Percentiles rank a stretch among this genome's conserved stretches.
phyloP scores from a whole-genome alignment of 768 basidiomycete species.

The Tylopilus sp. region DNA sequence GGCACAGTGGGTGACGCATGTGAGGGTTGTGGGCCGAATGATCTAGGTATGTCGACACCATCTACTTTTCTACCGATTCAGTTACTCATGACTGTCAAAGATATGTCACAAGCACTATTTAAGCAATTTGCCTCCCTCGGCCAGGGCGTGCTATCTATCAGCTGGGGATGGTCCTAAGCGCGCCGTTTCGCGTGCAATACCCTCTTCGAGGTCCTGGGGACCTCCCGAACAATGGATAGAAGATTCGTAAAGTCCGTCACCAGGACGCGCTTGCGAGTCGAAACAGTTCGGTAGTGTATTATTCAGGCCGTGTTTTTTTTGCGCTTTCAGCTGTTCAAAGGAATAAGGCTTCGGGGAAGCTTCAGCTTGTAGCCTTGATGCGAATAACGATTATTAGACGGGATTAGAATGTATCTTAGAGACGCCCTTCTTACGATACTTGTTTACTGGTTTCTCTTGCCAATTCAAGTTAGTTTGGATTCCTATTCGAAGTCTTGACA shows the following conservation, averaged over 20 bases:
- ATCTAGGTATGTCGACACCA: constrained; percentile 49
- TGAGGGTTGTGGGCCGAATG: constrained; percentile 45
- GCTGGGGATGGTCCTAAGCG: constrained; percentile 49
- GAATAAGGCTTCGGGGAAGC: constrained; percentile 21
- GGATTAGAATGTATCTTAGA: constrained; percentile 25
- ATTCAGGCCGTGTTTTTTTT: constrained; percentile 11
- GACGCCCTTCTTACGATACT: constrained; percentile 9
- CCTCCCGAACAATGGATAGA: constrained; percentile 7
- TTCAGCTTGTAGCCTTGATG: constrained; percentile 13
- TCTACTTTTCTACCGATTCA: not conserved
- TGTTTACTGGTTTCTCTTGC: not conserved
- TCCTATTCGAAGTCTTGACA: not conserved
- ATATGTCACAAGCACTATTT: constrained; percentile 67
- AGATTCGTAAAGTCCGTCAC: constrained; percentile 7
- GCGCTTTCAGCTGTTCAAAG: constrained; percentile 4
- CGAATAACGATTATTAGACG: constrained; percentile 6
- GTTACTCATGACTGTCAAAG: constrained; percentile 33
- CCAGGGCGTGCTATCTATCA: constrained; percentile 49
- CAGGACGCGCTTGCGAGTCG: constrained; percentile 19
- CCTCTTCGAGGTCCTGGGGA: constrained; percentile 5
- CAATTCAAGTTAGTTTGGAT: constrained; percentile 3
- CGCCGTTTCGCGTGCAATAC: not conserved
- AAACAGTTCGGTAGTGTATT: constrained; percentile 22
- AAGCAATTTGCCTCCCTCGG: constrained; percentile 44
- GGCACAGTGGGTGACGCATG: constrained; percentile 59